Evolutionary conservation across 768 basidiomycete species (phyloP).

Genomic region (Russula emetica): DNA sequence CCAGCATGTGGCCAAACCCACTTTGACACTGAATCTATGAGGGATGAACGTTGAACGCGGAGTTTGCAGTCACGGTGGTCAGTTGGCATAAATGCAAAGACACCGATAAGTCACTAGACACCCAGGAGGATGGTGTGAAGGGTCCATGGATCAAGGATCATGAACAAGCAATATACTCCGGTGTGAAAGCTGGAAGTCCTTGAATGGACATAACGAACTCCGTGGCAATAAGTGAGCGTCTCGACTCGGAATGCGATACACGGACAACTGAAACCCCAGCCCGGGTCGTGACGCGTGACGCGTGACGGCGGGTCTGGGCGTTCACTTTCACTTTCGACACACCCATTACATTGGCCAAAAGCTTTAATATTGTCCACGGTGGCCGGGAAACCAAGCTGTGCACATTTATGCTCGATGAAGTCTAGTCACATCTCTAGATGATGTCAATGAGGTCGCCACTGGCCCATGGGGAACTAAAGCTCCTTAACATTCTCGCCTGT

Average conservation of each 20-base stretch:
- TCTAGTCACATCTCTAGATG: no score
- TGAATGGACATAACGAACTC: background rate
- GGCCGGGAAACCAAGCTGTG: no score
- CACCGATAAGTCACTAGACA: background rate
- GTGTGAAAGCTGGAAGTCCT: background rate
- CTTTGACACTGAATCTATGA: background rate
- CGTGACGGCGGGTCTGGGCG: no score
- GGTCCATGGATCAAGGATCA: background rate
- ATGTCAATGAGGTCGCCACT: no score
- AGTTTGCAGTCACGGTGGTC: background rate
- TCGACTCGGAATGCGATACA: no score
- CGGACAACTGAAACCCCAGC: no score
- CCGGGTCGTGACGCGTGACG: no score
- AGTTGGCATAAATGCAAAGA: background rate
- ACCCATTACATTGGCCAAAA: no score
- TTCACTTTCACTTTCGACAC: no score
- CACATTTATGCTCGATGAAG: no score
- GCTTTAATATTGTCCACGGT: no score
- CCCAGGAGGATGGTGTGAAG: background rate
- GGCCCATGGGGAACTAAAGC: no score
- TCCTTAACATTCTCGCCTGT: background rate
- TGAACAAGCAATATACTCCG: background rate
- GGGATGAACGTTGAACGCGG: background rate
- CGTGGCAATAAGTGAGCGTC: background rate
- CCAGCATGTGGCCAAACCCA: slow-evolving; percentile 1